Conservation (phyloP, 352 stramenopile species). For the Phytophthora crassamura region DNA sequence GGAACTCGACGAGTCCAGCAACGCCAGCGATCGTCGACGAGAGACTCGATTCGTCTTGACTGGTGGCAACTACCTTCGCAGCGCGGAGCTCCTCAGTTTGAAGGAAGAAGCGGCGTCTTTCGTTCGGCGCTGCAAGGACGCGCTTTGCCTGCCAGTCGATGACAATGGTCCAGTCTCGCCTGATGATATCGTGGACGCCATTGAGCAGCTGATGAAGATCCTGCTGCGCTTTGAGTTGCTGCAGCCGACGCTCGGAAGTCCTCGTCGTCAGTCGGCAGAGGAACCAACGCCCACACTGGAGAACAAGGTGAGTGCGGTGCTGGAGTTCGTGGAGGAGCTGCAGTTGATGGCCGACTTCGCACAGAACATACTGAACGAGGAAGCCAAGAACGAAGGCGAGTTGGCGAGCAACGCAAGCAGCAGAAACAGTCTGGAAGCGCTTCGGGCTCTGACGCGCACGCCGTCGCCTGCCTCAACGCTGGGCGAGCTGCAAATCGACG, state of each 20-base stretch:
- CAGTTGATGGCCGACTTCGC: slow-evolving; percentile 64
- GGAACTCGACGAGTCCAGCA: slow-evolving; percentile 11
- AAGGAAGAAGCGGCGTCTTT: slow-evolving; percentile 34
- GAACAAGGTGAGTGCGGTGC: slow-evolving; percentile 42
- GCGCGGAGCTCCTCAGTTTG: slow-evolving; percentile 29
- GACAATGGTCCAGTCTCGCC: slow-evolving; percentile 4
- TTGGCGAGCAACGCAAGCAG: slow-evolving; percentile 54
- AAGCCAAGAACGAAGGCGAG: slow-evolving; percentile 31
- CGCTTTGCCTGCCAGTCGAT: slow-evolving; percentile 14
- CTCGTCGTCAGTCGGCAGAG: slow-evolving; percentile 13
- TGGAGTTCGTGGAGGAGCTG: slow-evolving; percentile 69
- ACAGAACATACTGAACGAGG: slow-evolving; percentile 64
- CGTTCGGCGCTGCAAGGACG: slow-evolving; percentile 30
- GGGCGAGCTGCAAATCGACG: slow-evolving; percentile 32
- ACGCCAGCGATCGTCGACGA: background rate
- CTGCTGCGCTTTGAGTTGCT: slow-evolving; percentile 46
- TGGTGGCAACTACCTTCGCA: slow-evolving; percentile 21
- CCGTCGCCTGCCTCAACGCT: slow-evolving; percentile 33
- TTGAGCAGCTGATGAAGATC: slow-evolving; percentile 55
- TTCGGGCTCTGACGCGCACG: slow-evolving; percentile 40
- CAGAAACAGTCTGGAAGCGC: slow-evolving; percentile 40
- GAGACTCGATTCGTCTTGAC: background rate
- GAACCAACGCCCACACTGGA: slow-evolving; percentile 30
- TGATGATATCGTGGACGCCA: slow-evolving; percentile 35
- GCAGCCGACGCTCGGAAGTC: slow-evolving; percentile 41